Conservation (phyloP, 495 filamentous ascomycete genomes). For the Penicillium arizonense region DNA sequence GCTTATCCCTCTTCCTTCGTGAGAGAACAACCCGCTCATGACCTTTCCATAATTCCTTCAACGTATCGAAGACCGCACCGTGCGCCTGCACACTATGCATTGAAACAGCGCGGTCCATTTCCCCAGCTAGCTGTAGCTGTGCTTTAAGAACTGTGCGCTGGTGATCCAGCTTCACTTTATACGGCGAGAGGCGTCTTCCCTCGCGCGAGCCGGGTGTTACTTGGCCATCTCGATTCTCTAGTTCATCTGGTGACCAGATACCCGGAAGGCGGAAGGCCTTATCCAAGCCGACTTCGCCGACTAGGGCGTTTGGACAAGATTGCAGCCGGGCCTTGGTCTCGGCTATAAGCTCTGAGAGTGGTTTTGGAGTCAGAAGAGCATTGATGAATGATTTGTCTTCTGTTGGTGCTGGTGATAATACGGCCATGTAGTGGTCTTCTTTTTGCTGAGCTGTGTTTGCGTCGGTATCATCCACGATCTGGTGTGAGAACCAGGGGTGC, state of each 20-base stretch:
- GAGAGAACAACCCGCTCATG: conserved; percentile 70
- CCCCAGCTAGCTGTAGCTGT: conserved; percentile 83
- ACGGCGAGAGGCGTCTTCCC: conserved; percentile 68
- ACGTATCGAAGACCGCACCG: conserved; percentile 72
- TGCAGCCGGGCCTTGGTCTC: conserved; percentile 64
- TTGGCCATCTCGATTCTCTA: conserved; percentile 49
- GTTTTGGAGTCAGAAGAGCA: conserved; percentile 66
- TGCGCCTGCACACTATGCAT: conserved; percentile 92
- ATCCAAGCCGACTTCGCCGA: conserved; percentile 91
- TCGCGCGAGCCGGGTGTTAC: conserved; percentile 82
- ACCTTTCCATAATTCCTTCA: conserved; percentile 78
- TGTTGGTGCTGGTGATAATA: conserved; percentile 54
- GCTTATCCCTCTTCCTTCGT: conserved; percentile 54
- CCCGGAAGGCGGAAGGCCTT: conserved; percentile 79
- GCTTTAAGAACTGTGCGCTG: conserved; percentile 73
- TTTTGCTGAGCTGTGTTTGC: conserved; percentile 31
- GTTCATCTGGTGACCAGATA: conserved; percentile 53
- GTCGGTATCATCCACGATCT: conserved; percentile 67
- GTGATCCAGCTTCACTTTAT: conserved; percentile 74
- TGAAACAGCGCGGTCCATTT: conserved; percentile 76
- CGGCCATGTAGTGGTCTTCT: conserved; percentile 65
- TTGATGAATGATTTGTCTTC: conserved; percentile 61
- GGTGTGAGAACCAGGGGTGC: conserved; percentile 98
- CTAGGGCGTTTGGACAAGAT: conserved; percentile 63
- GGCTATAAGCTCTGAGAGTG: conserved; percentile 62